Percentiles rank a stretch among this genome's conserved stretches.
Evolutionary conservation across 208 protist genomes (phyloP).

Genomic region (Tritrichomonas foetus): DNA sequence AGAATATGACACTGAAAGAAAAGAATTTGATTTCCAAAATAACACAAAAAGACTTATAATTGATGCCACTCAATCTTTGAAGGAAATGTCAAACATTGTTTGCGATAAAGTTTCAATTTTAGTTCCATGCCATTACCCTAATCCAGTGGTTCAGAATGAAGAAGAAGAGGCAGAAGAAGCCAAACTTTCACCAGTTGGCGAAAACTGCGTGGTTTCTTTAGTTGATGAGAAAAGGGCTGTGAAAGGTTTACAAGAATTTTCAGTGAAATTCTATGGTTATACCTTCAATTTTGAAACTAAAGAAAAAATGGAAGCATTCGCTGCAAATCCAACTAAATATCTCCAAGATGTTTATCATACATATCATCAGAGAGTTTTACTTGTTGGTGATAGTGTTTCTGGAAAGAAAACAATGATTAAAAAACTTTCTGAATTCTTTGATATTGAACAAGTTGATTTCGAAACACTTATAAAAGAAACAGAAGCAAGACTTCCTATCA

Average conservation of each 20-base stretch:
- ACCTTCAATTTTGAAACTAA: neutral
- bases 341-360: neutral
- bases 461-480: neutral
- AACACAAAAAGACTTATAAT: neutral
- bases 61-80: constrained; percentile 1
- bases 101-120: neutral
- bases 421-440: constrained; percentile 30
- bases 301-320: neutral
- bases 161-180: constrained; percentile 10
- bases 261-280: neutral
- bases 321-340: neutral
- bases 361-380: neutral
- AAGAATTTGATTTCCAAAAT: neutral
- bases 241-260: neutral
- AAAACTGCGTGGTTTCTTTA: neutral
- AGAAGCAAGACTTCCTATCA: neutral
- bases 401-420: neutral
- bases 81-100: constrained; percentile 10
- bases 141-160: neutral
- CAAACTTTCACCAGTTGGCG: neutral
- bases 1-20: neutral
- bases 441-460: neutral
- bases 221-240: neutral
- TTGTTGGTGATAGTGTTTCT: neutral
- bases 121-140: neutral